Evolutionary conservation across 257 asterid genomes (phyloP).

Genomic region (Ballota nigra): DNA sequence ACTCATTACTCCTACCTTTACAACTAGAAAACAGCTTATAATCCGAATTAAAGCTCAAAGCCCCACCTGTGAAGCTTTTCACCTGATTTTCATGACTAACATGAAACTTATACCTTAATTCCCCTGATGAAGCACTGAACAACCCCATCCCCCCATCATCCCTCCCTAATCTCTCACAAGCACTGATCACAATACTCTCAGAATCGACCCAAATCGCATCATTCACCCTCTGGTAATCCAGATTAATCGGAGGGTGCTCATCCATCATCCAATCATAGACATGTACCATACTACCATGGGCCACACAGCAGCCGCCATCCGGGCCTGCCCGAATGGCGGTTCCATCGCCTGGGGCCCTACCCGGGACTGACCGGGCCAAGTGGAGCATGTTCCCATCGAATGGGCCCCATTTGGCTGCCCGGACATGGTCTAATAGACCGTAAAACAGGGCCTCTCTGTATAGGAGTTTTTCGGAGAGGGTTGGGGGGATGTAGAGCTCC

Average conservation of each 20-base stretch:
- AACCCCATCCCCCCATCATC: conserved; percentile 92
- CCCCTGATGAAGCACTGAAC: conserved; percentile 59
- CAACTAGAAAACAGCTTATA: conserved; percentile 80
- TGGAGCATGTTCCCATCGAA: conserved; percentile 80
- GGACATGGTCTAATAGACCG: conserved; percentile 70
- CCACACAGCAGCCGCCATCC: conserved; percentile 92
- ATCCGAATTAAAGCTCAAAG: conserved; percentile 64
- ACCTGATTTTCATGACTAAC: conserved; percentile 69
- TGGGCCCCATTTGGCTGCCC: conserved; percentile 83
- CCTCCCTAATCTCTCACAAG: conserved; percentile 78
- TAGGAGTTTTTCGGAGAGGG: conserved; percentile 58
- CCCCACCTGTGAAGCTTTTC: conserved; percentile 82
- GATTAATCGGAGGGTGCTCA: conserved; percentile 74
- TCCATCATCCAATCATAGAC: conserved; percentile 93
- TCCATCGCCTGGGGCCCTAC: conserved; percentile 87
- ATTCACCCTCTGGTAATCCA: conserved; percentile 86
- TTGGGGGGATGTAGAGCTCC: conserved; percentile 67
- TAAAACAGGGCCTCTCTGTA: conserved; percentile 75
- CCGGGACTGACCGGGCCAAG: conserved; percentile 41
- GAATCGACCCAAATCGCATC: conserved; percentile 79
- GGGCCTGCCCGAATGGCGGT: conserved; percentile 93
- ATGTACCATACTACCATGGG: conserved; percentile 91
- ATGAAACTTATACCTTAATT: conserved; percentile 58
- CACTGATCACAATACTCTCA: conserved; percentile 61
- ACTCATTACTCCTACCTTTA: conserved; percentile 84